phyloP scores from a whole-genome alignment of 1,139 yeast genomes.

The Geotrichum reessii region DNA sequence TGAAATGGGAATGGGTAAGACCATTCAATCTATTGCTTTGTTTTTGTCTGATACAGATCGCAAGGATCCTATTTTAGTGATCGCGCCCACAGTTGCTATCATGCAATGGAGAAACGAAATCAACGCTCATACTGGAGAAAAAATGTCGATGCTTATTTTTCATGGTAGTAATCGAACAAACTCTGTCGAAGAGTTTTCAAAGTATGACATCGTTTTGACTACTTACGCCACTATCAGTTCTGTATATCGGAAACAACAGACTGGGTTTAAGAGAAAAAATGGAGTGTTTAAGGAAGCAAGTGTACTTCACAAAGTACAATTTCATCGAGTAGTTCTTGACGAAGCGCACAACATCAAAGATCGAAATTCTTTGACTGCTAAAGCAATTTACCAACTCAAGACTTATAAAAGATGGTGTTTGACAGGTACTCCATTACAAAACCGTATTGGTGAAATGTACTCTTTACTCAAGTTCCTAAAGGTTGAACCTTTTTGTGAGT shows the following conservation, averaged over 20 bases:
- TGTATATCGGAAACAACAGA: constrained; percentile 70
- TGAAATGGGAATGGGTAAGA: constrained; percentile 99
- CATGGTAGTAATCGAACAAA: constrained; percentile 80
- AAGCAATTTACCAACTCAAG: constrained; percentile 71
- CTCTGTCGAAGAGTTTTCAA: constrained; percentile 48
- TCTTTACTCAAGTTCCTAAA: constrained; percentile 80
- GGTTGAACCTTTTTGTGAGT: constrained; percentile 78
- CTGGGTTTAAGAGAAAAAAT: constrained; percentile 71
- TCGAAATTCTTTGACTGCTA: constrained; percentile 85
- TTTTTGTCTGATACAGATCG: constrained; percentile 65
- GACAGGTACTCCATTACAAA: constrained; percentile 94
- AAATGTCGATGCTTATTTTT: constrained; percentile 59
- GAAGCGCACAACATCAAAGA: constrained; percentile 98
- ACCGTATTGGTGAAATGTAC: constrained; percentile 92
- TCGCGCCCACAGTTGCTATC: constrained; percentile 95
- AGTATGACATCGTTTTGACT: constrained; percentile 78
- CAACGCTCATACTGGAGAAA: constrained; percentile 69
- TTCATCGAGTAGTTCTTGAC: constrained; percentile 85
- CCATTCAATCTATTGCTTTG: constrained; percentile 88
- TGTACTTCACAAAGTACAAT: constrained; percentile 65
- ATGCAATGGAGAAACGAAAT: constrained; percentile 98
- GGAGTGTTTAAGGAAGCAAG: constrained; percentile 71
- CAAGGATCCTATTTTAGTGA: constrained; percentile 68
- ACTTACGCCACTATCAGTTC: constrained; percentile 90
- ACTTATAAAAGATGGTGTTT: constrained; percentile 82